Conservation (phyloP, 768 basidiomycete genomes). For the Termitomyces sp. region DNA sequence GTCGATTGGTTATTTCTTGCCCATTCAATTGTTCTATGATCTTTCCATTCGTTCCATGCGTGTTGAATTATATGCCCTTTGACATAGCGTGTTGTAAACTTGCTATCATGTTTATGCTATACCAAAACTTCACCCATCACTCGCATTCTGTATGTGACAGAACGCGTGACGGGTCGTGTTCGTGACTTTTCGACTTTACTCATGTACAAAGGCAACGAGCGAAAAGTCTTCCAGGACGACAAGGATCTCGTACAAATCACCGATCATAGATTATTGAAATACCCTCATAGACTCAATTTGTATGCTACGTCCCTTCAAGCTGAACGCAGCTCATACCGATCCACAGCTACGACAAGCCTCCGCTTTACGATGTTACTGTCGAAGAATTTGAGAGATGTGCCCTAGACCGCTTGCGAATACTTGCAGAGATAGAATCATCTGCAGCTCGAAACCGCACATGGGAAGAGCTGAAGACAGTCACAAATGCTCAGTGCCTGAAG, state of each 20-base stretch:
- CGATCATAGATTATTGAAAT: constrained; percentile 33
- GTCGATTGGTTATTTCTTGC: constrained; percentile 7
- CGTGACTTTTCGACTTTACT: constrained; percentile 8
- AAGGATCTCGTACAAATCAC: constrained; percentile 20
- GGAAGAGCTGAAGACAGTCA: constrained; percentile 69
- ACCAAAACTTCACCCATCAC: neutral
- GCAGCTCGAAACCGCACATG: constrained; percentile 77
- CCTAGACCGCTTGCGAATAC: constrained; percentile 77
- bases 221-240: constrained; percentile 17
- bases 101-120: constrained; percentile 4
- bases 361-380: constrained; percentile 81
- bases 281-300: constrained; percentile 79
- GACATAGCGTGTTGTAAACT: constrained; percentile 5
- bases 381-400: constrained; percentile 95
- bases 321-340: constrained; percentile 7
- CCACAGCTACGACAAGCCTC: constrained; percentile 79
- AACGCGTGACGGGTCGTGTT: constrained; percentile 19
- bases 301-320: constrained; percentile 27
- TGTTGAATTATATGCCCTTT: neutral
- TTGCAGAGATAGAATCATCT: constrained; percentile 90
- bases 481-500: constrained; percentile 58
- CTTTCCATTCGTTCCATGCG: neutral
- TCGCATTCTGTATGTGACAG: neutral
- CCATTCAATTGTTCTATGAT: constrained; percentile 1
- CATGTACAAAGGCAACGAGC: constrained; percentile 34